Conservation (phyloP, 1,284 basidiomycete species). For the Marasmius oreades region DNA sequence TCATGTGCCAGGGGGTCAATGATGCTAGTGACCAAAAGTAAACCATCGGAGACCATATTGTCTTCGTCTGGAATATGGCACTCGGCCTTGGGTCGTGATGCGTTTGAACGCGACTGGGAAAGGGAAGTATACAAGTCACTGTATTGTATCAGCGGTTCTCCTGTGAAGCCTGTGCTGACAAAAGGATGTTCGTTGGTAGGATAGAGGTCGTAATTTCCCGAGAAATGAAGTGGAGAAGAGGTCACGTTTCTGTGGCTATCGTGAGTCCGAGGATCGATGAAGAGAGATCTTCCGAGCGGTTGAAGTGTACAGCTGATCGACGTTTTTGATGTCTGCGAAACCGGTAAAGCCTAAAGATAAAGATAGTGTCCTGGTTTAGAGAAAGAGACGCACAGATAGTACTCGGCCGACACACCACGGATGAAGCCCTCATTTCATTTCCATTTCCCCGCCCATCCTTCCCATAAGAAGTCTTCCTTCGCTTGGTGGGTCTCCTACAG, state of each 20-base stretch:
- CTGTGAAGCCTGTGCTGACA: neutral
- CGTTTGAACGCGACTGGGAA: neutral
- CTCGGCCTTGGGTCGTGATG: neutral
- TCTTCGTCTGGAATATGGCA: neutral
- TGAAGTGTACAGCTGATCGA: neutral
- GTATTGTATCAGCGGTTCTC: neutral
- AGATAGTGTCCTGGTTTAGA: neutral
- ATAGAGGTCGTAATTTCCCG: neutral
- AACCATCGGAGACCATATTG: neutral
- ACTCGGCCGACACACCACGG: neutral
- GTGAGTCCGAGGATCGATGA: neutral
- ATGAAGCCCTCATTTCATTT: neutral
- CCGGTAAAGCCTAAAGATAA: neutral
- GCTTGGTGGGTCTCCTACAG: neutral
- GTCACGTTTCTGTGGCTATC: neutral
- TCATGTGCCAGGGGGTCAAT: neutral
- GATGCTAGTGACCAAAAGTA: neutral
- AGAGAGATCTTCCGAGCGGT: neutral
- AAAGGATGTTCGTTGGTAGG: neutral
- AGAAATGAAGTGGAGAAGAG: neutral
- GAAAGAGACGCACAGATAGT: neutral
- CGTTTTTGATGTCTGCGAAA: neutral
- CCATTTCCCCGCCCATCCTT: neutral
- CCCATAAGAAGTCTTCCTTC: neutral
- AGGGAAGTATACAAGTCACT: neutral